Conservation (phyloP, 345 rosid genomes). For the Eutrema yunnanense region DNA sequence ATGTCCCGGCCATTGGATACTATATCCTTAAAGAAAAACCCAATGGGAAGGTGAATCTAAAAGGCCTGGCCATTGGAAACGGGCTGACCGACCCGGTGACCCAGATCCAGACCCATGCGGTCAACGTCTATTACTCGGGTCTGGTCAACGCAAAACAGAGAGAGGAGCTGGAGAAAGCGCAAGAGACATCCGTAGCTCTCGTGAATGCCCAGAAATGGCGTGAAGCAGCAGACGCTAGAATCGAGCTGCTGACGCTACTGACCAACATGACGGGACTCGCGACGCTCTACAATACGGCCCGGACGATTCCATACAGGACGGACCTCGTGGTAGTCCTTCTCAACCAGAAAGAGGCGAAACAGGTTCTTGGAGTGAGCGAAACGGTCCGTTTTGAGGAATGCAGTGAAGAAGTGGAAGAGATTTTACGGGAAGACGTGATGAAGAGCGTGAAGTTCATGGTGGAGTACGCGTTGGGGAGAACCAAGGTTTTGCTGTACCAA, state of each 20-base stretch:
- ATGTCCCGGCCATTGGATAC: constrained; percentile 73
- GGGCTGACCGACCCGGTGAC: constrained; percentile 68
- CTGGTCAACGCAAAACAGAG: constrained; percentile 65
- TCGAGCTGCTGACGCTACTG: constrained; percentile 27
- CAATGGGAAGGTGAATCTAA: constrained; percentile 39
- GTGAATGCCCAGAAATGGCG: constrained; percentile 46
- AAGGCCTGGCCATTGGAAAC: constrained; percentile 73
- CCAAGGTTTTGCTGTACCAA: constrained; percentile 59
- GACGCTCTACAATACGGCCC: constrained; percentile 50
- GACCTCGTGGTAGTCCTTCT: constrained; percentile 36
- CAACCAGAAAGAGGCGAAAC: constrained; percentile 39
- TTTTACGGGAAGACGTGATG: constrained; percentile 50
- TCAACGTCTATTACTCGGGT: constrained; percentile 53
- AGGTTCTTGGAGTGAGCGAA: constrained; percentile 43
- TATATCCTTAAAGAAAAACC: constrained; percentile 49
- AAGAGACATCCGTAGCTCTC: constrained; percentile 36
- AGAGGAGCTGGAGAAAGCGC: constrained; percentile 47
- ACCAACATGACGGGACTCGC: constrained; percentile 69
- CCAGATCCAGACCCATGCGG: constrained; percentile 54
- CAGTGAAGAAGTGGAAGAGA: constrained; percentile 36
- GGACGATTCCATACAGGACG: constrained; percentile 41
- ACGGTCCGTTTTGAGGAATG: constrained; percentile 45
- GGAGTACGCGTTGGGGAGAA: constrained; percentile 47
- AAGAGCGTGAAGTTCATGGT: constrained; percentile 71
- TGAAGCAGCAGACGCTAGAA: constrained; percentile 54